Percentiles rank a stretch among this genome's conserved stretches.
Evolutionary conservation across 192 early-diverging fungal species (phyloP).

Genomic region (Coemansia sp.): DNA sequence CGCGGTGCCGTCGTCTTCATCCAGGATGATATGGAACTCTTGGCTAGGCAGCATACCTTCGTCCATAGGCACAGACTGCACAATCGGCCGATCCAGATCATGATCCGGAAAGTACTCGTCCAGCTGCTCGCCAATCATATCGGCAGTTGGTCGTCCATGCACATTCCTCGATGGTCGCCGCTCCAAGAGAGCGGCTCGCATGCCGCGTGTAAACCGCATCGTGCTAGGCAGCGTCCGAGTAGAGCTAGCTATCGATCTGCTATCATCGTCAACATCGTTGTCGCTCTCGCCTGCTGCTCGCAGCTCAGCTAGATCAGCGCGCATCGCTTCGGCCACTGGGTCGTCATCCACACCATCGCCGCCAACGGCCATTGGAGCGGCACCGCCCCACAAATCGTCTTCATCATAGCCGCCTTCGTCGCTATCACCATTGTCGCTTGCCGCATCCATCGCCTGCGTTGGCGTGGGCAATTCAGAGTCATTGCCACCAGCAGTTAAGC

Average conservation of each 20-base stretch:
- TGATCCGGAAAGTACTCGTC: conserved; percentile 77
- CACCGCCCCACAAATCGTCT: conserved; percentile 17
- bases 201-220: conserved; percentile 51
- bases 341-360: conserved; percentile 7
- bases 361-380: not conserved
- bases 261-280: conserved; percentile 10
- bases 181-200: conserved; percentile 48
- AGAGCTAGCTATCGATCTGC: conserved; percentile 10
- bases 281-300: not conserved
- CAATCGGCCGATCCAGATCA: conserved; percentile 73
- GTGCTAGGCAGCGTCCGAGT: conserved; percentile 28
- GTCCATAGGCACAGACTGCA: conserved; percentile 53
- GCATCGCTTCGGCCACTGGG: not conserved
- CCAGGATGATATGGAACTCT: conserved; percentile 50
- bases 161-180: conserved; percentile 31
- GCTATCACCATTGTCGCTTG: not conserved
- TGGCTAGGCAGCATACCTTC: conserved; percentile 24
- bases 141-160: conserved; percentile 63
- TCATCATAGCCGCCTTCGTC: not conserved
- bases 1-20: conserved; percentile 24
- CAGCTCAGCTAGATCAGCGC: conserved; percentile 6
- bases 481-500: not conserved
- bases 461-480: not conserved
- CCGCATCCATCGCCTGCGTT: not conserved
- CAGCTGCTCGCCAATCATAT: conserved; percentile 68